A percentile compares a stretch with the other conserved stretches of the same genome.
Conservation (phyloP, 495 filamentous ascomycete species). For the Hypoxylon intermedium region DNA sequence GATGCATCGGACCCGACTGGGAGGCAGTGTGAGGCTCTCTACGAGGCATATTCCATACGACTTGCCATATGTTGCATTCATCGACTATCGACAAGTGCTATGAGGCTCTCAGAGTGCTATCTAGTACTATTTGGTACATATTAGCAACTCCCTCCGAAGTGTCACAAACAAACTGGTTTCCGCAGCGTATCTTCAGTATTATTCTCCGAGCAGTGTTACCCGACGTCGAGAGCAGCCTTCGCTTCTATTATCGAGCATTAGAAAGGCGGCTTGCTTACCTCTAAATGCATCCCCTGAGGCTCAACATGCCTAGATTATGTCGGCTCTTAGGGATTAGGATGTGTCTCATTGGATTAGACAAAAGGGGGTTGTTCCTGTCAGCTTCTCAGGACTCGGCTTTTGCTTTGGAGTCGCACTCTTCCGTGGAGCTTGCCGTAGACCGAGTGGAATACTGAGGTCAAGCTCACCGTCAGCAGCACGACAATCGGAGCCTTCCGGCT, state of each 20-base stretch:
- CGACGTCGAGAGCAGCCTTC: conserved; percentile 16
- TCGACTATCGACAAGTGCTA: neutral
- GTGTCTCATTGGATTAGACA: neutral
- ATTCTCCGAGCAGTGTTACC: too few relatives aligned
- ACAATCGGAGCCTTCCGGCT: conserved; percentile 27
- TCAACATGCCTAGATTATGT: conserved; percentile 18
- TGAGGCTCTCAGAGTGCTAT: neutral
- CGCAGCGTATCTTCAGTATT: too few relatives aligned
- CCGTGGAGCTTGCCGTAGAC: conserved; percentile 1
- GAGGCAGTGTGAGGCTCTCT: neutral
- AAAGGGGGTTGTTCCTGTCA: conserved; percentile 5
- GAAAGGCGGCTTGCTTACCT: neutral
- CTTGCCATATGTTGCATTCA: neutral
- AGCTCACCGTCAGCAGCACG: conserved; percentile 27
- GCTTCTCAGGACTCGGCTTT: neutral
- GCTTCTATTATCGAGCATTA: neutral
- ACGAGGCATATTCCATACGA: conserved; percentile 26
- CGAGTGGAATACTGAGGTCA: too few relatives aligned
- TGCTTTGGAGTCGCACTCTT: neutral
- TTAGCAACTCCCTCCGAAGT: too few relatives aligned
- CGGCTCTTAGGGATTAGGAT: neutral
- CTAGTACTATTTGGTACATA: too few relatives aligned
- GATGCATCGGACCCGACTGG: neutral
- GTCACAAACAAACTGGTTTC: too few relatives aligned
- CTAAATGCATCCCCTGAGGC: conserved; percentile 12